phyloP scores from a whole-genome alignment of 2,329 filamentous ascomycete species.

The Parastagonospora nodorum region DNA sequence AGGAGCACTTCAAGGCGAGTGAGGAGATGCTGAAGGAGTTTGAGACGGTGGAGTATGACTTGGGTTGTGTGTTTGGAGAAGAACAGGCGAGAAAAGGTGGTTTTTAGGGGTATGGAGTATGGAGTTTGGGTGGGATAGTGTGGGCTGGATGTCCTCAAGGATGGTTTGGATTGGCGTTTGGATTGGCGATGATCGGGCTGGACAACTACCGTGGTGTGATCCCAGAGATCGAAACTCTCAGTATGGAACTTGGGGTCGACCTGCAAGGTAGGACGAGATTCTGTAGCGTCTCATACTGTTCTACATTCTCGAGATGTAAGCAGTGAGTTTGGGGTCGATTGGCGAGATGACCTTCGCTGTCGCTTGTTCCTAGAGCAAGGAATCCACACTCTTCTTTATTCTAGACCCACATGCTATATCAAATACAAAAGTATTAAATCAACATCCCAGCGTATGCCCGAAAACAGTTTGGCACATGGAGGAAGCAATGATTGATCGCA shows the following conservation, averaged over 20 bases:
- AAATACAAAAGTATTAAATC: no score
- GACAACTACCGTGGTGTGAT: not conserved
- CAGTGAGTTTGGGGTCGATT: no score
- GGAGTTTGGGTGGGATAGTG: not conserved
- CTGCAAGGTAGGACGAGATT: no score
- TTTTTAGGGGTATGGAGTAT: not conserved
- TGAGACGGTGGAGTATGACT: conserved; percentile 7
- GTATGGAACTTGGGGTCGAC: no score
- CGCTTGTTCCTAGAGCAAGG: no score
- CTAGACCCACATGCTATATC: no score
- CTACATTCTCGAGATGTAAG: no score
- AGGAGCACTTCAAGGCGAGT: conserved; percentile 16
- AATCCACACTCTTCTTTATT: no score
- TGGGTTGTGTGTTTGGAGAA: not conserved
- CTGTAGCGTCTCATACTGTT: no score
- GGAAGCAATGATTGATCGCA: not conserved
- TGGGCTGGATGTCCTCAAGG: conserved; percentile 4
- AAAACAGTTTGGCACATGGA: not conserved
- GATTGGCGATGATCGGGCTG: not conserved
- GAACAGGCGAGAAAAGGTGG: not conserved
- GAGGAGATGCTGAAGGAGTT: conserved; percentile 24
- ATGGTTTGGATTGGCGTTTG: not conserved
- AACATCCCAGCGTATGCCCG: no score
- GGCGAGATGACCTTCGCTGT: no score
- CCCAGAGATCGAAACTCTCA: no score